A percentile compares a stretch with the other conserved stretches of the same genome.
phyloP scores from a whole-genome alignment of 768 basidiomycete species.

The Suillus tomentosus region DNA sequence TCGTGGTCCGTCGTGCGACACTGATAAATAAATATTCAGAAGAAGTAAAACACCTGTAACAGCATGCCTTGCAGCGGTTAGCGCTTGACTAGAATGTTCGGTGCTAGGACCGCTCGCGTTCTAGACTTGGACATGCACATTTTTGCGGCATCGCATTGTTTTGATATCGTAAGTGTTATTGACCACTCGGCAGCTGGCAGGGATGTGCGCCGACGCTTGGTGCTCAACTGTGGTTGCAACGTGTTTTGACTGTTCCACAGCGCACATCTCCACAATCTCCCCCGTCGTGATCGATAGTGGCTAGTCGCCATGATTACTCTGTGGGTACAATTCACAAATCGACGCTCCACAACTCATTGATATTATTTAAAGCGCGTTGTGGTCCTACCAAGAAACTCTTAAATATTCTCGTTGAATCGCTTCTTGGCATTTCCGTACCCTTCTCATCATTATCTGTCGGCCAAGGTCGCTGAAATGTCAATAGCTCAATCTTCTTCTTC shows the following conservation, averaged over 20 bases:
- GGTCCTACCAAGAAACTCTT: background rate
- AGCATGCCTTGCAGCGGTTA: background rate
- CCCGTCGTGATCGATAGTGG: background rate
- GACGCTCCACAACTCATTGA: slow-evolving; percentile 14
- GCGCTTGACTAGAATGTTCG: background rate
- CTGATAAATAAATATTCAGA: background rate
- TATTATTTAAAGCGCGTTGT: background rate
- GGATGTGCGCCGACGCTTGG: background rate
- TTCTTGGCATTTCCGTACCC: background rate
- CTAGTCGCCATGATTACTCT: background rate
- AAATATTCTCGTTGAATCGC: background rate
- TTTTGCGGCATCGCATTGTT: background rate
- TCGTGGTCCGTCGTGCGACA: slow-evolving; percentile 21
- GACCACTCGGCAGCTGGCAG: background rate
- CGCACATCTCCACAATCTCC: background rate
- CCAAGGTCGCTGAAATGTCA: slow-evolving; percentile 12
- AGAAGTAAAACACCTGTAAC: background rate
- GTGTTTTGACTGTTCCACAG: background rate
- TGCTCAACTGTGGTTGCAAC: background rate
- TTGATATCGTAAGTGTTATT: no score
- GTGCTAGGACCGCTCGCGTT: background rate
- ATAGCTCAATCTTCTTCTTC: slow-evolving; percentile 6
- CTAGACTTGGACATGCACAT: background rate
- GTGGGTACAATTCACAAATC: background rate
- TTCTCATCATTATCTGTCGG: slow-evolving; percentile 8